Percentiles rank a stretch among this genome's conserved stretches.
Conservation (phyloP, 2,329 filamentous ascomycete genomes). For the Trichoderma brevicompactum region DNA sequence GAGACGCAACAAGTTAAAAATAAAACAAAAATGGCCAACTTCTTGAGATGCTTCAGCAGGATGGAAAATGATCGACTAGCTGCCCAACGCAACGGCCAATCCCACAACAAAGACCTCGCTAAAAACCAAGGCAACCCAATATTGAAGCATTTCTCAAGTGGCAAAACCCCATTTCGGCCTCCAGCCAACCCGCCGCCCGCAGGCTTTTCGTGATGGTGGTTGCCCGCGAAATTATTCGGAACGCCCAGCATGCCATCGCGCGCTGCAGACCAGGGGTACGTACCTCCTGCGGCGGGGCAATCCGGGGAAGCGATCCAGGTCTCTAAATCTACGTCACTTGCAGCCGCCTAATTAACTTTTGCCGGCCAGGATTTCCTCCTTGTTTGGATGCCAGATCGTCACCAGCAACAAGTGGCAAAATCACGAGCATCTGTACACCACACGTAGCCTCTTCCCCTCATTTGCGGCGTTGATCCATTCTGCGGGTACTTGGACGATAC, state of each 20-base stretch:
- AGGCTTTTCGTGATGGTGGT: not conserved
- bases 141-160: too few species aligned
- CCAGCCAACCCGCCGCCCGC: slow-evolving; percentile 10
- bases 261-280: not conserved
- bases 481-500: slow-evolving; percentile 1
- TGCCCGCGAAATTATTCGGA: slow-evolving; percentile 13
- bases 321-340: slow-evolving; percentile 23
- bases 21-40: too few species aligned
- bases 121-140: too few species aligned
- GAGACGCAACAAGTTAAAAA: too few species aligned
- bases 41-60: too few species aligned
- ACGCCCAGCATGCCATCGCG: not conserved
- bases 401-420: not conserved
- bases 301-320: slow-evolving; percentile 20
- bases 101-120: too few species aligned
- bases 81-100: too few species aligned
- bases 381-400: slow-evolving; percentile 7
- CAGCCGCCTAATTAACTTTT: not conserved
- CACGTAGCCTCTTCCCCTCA: slow-evolving; percentile 4
- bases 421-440: not conserved
- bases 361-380: not conserved
- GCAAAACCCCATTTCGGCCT: not conserved
- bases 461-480: not conserved
- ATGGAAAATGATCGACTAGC: too few species aligned
- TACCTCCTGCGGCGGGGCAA: slow-evolving; percentile 18